Evolutionary conservation across 129 eudicot genomes (phyloP).

Genomic region (Chrysanthemum seticuspe): DNA sequence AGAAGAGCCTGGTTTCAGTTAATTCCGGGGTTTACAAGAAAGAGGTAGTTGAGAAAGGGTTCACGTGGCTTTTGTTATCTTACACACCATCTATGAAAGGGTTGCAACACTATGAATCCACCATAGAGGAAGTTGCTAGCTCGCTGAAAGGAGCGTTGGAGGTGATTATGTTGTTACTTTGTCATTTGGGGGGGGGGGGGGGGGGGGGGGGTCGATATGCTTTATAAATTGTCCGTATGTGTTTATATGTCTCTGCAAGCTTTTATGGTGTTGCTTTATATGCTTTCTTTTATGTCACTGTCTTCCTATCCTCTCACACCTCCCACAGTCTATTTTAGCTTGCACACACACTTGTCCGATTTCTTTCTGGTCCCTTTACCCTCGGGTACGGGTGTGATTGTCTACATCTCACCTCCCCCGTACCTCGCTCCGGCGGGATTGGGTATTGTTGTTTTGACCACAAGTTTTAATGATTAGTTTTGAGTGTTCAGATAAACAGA

Average conservation of each 20-base stretch:
- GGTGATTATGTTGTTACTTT: constrained; percentile 34
- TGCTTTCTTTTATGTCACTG: no score
- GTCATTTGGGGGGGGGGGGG: background rate
- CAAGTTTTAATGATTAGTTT: background rate
- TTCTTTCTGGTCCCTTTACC: no score
- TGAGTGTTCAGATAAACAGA: no score
- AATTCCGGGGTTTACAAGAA: constrained; percentile 59
- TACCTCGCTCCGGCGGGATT: no score
- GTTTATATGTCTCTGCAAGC: no score
- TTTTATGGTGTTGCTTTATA: no score
- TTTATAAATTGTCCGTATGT: background rate
- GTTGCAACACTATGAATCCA: constrained; percentile 52
- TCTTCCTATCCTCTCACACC: no score
- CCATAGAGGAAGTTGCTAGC: constrained; percentile 55
- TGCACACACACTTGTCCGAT: no score
- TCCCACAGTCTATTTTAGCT: no score
- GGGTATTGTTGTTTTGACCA: no score
- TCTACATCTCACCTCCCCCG: no score
- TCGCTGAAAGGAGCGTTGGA: constrained; percentile 81
- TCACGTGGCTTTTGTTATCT: constrained; percentile 72
- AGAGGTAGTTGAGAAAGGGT: constrained; percentile 66
- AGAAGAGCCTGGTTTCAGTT: constrained; percentile 45
- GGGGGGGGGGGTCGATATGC: background rate
- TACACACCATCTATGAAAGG: constrained; percentile 48
- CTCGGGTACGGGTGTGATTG: no score